A percentile compares a stretch with the other conserved stretches of the same genome.
Conservation (phyloP, 1,284 basidiomycete genomes). For the Xerocomus cyaneibrunnescens region DNA sequence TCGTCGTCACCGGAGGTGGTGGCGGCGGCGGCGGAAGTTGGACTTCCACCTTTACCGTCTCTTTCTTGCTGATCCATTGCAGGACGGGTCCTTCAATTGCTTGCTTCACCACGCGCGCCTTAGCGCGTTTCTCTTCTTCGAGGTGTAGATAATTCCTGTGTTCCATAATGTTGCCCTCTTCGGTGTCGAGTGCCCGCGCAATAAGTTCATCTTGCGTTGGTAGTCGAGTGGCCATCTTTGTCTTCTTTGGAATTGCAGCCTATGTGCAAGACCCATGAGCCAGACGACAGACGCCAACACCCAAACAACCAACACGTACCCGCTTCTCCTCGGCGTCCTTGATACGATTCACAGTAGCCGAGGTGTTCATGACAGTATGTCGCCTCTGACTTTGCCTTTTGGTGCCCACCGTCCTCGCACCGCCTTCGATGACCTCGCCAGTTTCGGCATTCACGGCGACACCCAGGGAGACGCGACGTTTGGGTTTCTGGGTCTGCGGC, state of each 20-base stretch:
- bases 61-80: conserved; percentile 68
- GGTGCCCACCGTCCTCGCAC: conserved; percentile 22
- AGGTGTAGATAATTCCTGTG: conserved; percentile 73
- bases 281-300: neutral
- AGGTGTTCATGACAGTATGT: conserved; percentile 65
- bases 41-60: conserved; percentile 44
- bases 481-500: conserved; percentile 39
- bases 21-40: conserved; percentile 16
- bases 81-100: conserved; percentile 69
- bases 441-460: conserved; percentile 56
- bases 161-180: conserved; percentile 80
- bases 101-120: conserved; percentile 59
- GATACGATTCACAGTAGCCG: conserved; percentile 57
- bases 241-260: conserved; percentile 62
- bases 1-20: conserved; percentile 2
- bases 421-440: conserved; percentile 46
- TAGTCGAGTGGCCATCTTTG: conserved; percentile 47
- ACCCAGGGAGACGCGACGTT: conserved; percentile 55
- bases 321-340: conserved; percentile 64
- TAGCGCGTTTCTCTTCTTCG: conserved; percentile 79
- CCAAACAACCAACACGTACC: conserved; percentile 36
- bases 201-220: conserved; percentile 82
- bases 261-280: conserved; percentile 25
- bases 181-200: conserved; percentile 77
- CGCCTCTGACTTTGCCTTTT: conserved; percentile 64